These are phyloP conservation scores for Syncephalastrum contaminatum DNA, from an alignment of 371 early-diverging fungal species.

Conservation along the genomic window DNA sequence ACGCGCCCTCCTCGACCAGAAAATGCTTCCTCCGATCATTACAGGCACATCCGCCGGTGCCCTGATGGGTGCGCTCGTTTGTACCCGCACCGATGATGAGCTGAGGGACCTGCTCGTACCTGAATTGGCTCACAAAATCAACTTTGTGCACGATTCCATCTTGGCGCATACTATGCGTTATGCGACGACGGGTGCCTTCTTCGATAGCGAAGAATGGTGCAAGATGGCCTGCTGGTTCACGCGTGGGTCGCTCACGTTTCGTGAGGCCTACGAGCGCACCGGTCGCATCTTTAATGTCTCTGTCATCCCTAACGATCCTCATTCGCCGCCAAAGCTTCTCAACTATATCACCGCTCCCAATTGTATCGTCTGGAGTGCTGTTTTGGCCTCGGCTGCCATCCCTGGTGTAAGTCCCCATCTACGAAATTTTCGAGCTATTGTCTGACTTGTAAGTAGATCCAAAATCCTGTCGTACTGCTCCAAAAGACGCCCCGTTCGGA, in stretches of 20 bases:
- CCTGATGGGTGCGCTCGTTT: conserved; percentile 75
- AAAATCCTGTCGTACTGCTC: conserved; percentile 80
- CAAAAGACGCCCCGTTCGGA: conserved; percentile 67
- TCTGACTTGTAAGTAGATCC: conserved; percentile 37
- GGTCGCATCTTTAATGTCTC: conserved; percentile 87
- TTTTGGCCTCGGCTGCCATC: conserved; percentile 51
- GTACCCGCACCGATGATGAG: conserved; percentile 81
- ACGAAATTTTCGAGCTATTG: not conserved
- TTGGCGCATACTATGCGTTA: conserved; percentile 27
- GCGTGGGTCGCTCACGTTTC: conserved; percentile 85
- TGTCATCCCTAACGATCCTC: conserved; percentile 77
- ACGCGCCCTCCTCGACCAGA: conserved; percentile 72
- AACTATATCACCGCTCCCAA: conserved; percentile 79
- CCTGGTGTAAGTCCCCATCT: conserved; percentile 38
- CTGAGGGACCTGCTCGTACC: conserved; percentile 66
- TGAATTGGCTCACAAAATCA: conserved; percentile 56
- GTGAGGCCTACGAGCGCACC: conserved; percentile 86
- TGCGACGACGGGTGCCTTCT: conserved; percentile 54
- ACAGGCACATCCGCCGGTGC: conserved; percentile 88
- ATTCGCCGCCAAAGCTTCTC: conserved; percentile 78
- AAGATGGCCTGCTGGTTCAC: conserved; percentile 71
- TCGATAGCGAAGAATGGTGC: conserved; percentile 76
- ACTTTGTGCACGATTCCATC: conserved; percentile 60
- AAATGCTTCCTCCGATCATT: conserved; percentile 80
- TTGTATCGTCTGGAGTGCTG: conserved; percentile 85